Conservation (phyloP, 768 basidiomycete species). For the Collybia nuda region DNA sequence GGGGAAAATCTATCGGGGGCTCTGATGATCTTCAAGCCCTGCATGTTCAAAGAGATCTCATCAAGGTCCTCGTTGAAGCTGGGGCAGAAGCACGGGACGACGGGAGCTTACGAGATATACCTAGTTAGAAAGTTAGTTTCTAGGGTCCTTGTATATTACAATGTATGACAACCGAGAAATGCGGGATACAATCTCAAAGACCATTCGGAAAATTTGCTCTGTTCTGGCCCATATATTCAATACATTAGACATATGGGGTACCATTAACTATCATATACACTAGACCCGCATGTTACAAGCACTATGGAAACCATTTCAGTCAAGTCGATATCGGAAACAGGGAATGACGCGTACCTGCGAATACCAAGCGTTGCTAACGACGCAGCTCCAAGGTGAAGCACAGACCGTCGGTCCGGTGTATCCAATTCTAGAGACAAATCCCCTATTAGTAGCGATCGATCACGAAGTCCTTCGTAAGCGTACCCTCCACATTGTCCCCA, state of each 20-base stretch:
- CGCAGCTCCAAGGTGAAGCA: conserved; percentile 21
- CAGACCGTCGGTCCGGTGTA: conserved; percentile 27
- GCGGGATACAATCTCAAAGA: too few relatives aligned
- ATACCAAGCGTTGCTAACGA: conserved; percentile 15
- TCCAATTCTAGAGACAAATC: conserved; percentile 16
- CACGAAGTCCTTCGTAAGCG: conserved; percentile 6
- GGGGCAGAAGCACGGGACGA: conserved; percentile 37
- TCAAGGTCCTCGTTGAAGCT: conserved; percentile 42
- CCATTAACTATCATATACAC: neutral
- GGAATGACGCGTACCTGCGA: conserved; percentile 17
- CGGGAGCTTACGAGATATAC: neutral
- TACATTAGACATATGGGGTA: too few relatives aligned
- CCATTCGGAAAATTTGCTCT: too few relatives aligned
- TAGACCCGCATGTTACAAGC: neutral
- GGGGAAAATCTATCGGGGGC: conserved; percentile 65
- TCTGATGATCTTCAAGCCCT: conserved; percentile 57
- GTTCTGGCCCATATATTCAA: too few relatives aligned
- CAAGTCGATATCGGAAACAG: neutral
- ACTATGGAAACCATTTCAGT: neutral
- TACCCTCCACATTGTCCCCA: conserved; percentile 22
- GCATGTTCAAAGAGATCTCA: conserved; percentile 48
- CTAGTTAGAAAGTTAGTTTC: conserved; percentile 10
- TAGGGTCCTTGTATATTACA: neutral
- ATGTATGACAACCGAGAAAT: conserved; percentile 9
- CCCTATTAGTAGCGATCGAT: neutral